Conservation (phyloP, 2,329 filamentous ascomycete genomes). For the Claviceps arundinis region DNA sequence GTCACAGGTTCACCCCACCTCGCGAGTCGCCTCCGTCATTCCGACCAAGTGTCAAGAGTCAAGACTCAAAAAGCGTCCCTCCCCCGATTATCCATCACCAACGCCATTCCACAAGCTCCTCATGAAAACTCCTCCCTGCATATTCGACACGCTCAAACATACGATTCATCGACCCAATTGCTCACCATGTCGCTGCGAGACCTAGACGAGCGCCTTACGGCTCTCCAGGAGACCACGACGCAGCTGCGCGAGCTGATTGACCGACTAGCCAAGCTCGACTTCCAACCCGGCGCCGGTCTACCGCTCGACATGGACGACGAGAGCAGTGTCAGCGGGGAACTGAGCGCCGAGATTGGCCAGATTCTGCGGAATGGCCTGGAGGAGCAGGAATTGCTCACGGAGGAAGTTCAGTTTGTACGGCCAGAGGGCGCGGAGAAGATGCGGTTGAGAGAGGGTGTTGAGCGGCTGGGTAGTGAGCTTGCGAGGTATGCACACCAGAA, state of each 20-base stretch:
- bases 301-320: conserved; percentile 36
- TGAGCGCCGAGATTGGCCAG: conserved; percentile 69
- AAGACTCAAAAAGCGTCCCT: no score
- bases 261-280: conserved; percentile 43
- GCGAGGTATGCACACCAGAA: conserved; percentile 38
- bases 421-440: conserved; percentile 43
- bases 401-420: conserved; percentile 62
- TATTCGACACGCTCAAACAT: neutral
- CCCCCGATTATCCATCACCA: no score
- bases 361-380: conserved; percentile 67
- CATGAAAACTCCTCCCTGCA: no score
- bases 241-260: conserved; percentile 47
- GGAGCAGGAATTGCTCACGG: conserved; percentile 65
- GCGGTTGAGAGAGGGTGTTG: conserved; percentile 52
- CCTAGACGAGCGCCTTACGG: conserved; percentile 46
- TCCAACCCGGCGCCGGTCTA: conserved; percentile 40
- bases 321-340: conserved; percentile 50
- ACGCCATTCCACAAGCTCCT: no score
- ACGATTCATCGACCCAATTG: neutral
- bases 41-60: no score
- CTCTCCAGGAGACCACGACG: conserved; percentile 46
- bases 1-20: no score
- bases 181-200: conserved; percentile 41
- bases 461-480: conserved; percentile 56
- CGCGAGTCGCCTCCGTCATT: no score